Evolutionary conservation across 768 basidiomycete species (phyloP), one percentile per base, ranked within the genome.

Genomic region (Termitomyces sp.): DNA sequence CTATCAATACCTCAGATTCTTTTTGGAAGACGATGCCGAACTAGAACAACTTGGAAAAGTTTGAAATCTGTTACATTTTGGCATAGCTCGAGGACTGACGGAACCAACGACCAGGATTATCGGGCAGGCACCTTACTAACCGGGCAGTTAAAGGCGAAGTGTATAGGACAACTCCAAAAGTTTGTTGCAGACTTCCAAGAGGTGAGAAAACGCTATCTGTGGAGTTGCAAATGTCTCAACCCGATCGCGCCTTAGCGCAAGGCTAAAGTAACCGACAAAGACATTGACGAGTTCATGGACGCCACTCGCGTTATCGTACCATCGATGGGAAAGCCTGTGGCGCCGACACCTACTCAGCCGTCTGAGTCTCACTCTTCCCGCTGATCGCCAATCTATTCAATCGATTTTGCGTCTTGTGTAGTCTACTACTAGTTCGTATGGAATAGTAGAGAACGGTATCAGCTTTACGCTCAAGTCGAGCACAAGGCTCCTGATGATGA

Each of bases 1-100:
- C 56, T 98, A 93, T 71, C 95, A 98, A 73, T 99, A 97, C 71
- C 69, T 99, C 61, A 82, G 85, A 11, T 98, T 98, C 82, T 97
- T 98, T 71, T 75, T 97, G 68, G 95, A 98, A 1, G 92, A 97
- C 64, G 97, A 98, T 59, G 90, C 84, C n/a, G 89, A 92, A 74
- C 77, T 97, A 57, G 84, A 79, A 60, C 77, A 75, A 64, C 70
- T 98, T 51, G 91, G 86, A 32, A 82, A 85, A 75, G 95, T 94
- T 62, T 59, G 84, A 5, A 67, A 1, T 29, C 5, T 44, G 4
- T 35, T 34, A 9, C 11, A 34, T 23, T 38, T 52, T 9, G 1
- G 2, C n/a, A n/a, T 34, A 25, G 25, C 12, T 14, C 21, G 16
- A 44, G 11, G 25, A 45, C 12, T 25, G 32, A 19, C 4, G 31